Conservation (phyloP, 345 rosid species). For the Moringa oleifera region DNA sequence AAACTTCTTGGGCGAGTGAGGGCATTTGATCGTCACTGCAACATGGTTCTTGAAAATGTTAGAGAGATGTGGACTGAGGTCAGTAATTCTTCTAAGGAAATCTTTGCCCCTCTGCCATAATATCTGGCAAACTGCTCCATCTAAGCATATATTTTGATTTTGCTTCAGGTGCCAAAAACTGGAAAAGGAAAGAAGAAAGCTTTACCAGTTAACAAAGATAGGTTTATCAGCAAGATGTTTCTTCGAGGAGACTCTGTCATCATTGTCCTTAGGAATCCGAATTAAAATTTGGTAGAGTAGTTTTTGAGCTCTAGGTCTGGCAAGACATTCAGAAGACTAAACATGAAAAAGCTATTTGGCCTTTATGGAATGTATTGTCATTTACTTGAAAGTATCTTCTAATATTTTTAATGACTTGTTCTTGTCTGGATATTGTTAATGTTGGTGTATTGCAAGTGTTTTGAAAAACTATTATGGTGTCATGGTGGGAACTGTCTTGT, state of each 20-base stretch:
- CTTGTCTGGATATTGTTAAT: too few relatives aligned
- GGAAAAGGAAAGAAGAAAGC: constrained; percentile 99
- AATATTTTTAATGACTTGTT: too few relatives aligned
- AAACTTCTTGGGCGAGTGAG: constrained; percentile 95
- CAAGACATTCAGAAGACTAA: background rate
- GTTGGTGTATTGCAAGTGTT: too few relatives aligned
- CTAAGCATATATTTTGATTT: background rate
- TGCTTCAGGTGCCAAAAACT: constrained; percentile 70
- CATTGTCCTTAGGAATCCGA: constrained; percentile 93
- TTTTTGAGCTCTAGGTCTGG: background rate
- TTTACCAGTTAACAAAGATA: constrained; percentile 82
- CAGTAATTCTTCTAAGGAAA: background rate
- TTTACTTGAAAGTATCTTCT: background rate
- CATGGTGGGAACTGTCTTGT: too few relatives aligned
- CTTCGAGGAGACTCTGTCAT: constrained; percentile 98
- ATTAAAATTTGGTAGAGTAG: constrained; percentile 25
- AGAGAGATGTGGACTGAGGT: constrained; percentile 99
- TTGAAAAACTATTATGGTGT: too few relatives aligned
- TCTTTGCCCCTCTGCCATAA: background rate
- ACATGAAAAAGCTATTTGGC: background rate
- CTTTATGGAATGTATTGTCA: background rate
- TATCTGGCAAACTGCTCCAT: background rate
- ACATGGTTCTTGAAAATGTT: constrained; percentile 99
- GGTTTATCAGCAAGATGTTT: constrained; percentile 98
- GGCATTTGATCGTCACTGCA: constrained; percentile 96